phyloP scores from a whole-genome alignment of 306 rosid genomes.

The Sicyos edulis region DNA sequence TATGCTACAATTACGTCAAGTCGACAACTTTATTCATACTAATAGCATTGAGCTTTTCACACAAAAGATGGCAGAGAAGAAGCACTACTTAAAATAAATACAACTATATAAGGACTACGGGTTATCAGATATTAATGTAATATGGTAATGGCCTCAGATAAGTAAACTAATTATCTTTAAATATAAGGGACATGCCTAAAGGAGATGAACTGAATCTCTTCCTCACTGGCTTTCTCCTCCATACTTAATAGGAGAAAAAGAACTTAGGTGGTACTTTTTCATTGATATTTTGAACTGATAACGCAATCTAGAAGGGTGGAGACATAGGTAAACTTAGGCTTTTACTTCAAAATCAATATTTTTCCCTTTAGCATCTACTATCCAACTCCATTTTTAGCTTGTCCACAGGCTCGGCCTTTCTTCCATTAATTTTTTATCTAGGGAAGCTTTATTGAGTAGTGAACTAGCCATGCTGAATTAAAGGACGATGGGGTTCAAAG shows the following conservation, averaged over 20 bases:
- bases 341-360: neutral
- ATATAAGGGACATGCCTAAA: neutral
- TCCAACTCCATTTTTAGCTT: neutral
- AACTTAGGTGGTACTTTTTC: neutral
- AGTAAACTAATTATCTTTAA: neutral
- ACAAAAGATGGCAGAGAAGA: neutral
- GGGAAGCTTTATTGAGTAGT: neutral
- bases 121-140: neutral
- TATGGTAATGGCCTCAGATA: neutral
- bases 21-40: neutral
- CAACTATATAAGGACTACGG: neutral
- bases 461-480: neutral
- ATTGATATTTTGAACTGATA: neutral
- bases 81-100: neutral
- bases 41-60: slow-evolving; percentile 6
- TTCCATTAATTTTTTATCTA: neutral
- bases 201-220: neutral
- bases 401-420: neutral
- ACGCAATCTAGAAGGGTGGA: neutral
- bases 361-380: neutral
- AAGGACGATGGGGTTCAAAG: neutral
- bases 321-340: neutral
- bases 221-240: too few relatives aligned
- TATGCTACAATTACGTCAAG: neutral
- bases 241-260: neutral